These are phyloP conservation scores for Geotrichum bryndzae DNA, from an alignment of 1,139 yeast genomes.

Conservation along the genomic window DNA sequence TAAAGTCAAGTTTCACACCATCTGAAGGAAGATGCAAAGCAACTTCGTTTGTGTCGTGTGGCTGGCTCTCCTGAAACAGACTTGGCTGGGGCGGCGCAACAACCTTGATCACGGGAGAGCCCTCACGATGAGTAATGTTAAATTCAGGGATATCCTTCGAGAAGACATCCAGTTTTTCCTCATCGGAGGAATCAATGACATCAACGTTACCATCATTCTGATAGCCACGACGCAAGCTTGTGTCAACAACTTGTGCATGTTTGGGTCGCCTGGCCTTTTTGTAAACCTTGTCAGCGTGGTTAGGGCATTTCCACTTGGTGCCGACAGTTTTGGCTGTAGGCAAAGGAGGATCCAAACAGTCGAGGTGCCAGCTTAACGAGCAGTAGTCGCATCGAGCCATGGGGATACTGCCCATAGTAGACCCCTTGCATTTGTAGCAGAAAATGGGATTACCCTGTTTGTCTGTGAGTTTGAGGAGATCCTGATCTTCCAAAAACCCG, in stretches of 20 bases:
- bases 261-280: conserved; percentile 45
- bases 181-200: conserved; percentile 39
- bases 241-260: conserved; percentile 49
- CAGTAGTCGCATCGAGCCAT: conserved; percentile 83
- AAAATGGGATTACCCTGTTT: conserved; percentile 57
- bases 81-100: no score
- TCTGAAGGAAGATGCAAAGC: conserved; percentile 66
- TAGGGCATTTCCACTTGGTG: conserved; percentile 89
- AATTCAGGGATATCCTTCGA: conserved; percentile 41
- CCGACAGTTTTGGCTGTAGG: conserved; percentile 72
- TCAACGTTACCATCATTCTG: conserved; percentile 67
- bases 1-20: conserved; percentile 68
- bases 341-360: conserved; percentile 75
- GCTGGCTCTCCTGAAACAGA: no score
- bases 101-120: not conserved
- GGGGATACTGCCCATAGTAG: conserved; percentile 52
- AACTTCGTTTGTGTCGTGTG: conserved; percentile 36
- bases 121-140: not conserved
- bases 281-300: conserved; percentile 52
- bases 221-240: conserved; percentile 54
- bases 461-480: conserved; percentile 61
- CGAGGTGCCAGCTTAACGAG: conserved; percentile 83
- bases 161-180: conserved; percentile 24
- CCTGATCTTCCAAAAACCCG: conserved; percentile 44
- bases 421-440: conserved; percentile 71